Evolutionary conservation across 1,284 basidiomycete species (phyloP).

Genomic region (Sanguinoderma infundibulare): DNA sequence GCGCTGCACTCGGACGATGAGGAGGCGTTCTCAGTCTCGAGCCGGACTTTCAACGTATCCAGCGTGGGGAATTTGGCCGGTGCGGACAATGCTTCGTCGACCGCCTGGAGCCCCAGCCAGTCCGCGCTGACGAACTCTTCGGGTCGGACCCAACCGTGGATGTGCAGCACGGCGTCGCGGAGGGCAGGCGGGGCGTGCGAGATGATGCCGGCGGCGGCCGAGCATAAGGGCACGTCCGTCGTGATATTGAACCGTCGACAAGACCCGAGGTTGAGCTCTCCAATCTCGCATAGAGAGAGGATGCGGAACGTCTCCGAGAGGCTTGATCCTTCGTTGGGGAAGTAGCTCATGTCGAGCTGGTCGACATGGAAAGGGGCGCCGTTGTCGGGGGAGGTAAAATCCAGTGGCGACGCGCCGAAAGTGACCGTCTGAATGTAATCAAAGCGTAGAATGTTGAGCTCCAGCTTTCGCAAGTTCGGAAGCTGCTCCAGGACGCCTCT

Average conservation of each 20-base stretch:
- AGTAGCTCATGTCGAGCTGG: background rate
- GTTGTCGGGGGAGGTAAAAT: background rate
- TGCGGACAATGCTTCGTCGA: background rate
- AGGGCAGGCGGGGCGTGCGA: background rate
- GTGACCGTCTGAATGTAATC: background rate
- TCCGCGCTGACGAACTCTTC: background rate
- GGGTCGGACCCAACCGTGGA: background rate
- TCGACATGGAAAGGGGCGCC: background rate
- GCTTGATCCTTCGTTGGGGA: background rate
- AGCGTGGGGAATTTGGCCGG: background rate
- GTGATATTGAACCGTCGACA: background rate
- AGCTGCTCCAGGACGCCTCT: background rate
- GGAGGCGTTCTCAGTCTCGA: background rate
- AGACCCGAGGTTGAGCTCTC: background rate
- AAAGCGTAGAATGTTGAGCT: background rate
- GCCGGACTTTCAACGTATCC: background rate
- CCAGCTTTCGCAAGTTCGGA: background rate
- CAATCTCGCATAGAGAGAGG: background rate
- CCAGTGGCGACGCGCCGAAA: background rate
- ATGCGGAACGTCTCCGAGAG: background rate
- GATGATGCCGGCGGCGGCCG: background rate
- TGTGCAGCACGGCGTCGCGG: background rate
- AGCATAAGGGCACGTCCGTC: background rate
- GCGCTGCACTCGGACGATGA: background rate
- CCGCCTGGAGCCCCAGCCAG: background rate